Percentiles rank a stretch among this genome's conserved stretches.
Conservation (phyloP, 2,329 filamentous ascomycete species). For the Ophiobolus disseminans region DNA sequence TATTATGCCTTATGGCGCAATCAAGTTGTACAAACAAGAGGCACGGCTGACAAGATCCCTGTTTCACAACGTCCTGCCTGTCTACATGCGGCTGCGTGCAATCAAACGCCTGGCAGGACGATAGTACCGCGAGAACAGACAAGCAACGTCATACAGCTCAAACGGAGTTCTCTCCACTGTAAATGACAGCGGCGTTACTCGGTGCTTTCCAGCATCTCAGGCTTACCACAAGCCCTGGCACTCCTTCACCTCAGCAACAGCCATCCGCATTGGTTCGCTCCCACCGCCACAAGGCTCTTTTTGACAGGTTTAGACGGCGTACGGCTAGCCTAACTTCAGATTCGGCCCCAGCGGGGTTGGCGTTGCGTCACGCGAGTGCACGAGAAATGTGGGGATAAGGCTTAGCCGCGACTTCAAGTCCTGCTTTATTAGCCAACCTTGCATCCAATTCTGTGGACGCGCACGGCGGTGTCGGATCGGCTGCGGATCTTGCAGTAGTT, state of each 20-base stretch:
- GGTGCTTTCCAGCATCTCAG: slow-evolving; percentile 9
- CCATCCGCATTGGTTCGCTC: slow-evolving; percentile 25
- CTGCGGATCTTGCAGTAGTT: slow-evolving; percentile 14
- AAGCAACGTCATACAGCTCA: slow-evolving; percentile 22
- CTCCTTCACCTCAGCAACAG: slow-evolving; percentile 8
- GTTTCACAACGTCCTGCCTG: slow-evolving; percentile 23
- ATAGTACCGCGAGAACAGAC: slow-evolving; percentile 5
- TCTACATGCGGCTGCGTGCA: slow-evolving; percentile 15
- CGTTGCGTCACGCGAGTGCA: slow-evolving; percentile 37
- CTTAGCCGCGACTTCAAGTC: slow-evolving; percentile 31
- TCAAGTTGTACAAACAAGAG: slow-evolving; percentile 28
- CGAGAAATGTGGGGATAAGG: slow-evolving; percentile 31
- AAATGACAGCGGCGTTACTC: slow-evolving; percentile 8
- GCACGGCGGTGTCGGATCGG: slow-evolving; percentile 6
- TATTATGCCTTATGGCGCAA: slow-evolving; percentile 8
- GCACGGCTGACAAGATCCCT: slow-evolving; percentile 20
- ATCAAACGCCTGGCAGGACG: slow-evolving; percentile 15
- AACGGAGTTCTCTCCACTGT: neutral
- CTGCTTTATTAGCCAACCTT: slow-evolving; percentile 25
- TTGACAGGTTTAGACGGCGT: slow-evolving; percentile 3
- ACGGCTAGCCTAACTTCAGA: slow-evolving; percentile 13
- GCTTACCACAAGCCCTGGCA: slow-evolving; percentile 10
- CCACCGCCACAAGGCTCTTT: slow-evolving; percentile 18
- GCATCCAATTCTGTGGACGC: slow-evolving; percentile 7
- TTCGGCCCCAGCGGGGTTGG: slow-evolving; percentile 17